phyloP scores from a whole-genome alignment of 2,329 filamentous ascomycete species.

The Penicillium freii region DNA sequence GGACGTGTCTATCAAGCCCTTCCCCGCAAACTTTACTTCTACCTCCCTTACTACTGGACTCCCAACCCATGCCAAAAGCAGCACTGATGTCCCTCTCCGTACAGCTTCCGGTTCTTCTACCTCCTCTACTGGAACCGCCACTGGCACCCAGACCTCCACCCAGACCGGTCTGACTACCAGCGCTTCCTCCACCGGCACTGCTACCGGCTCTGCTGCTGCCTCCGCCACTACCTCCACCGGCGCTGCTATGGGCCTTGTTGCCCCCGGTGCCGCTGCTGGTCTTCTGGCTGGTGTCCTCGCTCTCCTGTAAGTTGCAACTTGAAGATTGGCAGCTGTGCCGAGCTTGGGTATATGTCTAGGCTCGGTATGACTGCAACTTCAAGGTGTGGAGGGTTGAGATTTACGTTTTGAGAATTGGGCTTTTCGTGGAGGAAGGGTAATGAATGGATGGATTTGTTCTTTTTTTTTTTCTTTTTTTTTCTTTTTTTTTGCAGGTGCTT shows the following conservation, averaged over 20 bases:
- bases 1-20: not conserved
- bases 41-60: not conserved
- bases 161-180: slow-evolving; percentile 10
- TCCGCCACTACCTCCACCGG: slow-evolving; percentile 11
- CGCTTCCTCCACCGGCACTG: slow-evolving; percentile 7
- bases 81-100: slow-evolving; percentile 6
- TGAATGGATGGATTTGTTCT: slow-evolving; percentile 1
- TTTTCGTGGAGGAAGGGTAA: slow-evolving; percentile 1
- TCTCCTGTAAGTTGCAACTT: slow-evolving; percentile 15
- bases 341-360: not conserved
- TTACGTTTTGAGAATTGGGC: not conserved
- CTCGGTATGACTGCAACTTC: not conserved
- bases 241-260: slow-evolving; percentile 16
- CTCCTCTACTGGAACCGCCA: slow-evolving; percentile 9
- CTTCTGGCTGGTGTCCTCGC: slow-evolving; percentile 24
- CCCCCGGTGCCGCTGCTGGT: slow-evolving; percentile 19
- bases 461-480: not conserved
- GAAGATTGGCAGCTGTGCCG: not conserved
- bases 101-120: slow-evolving; percentile 6
- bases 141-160: slow-evolving; percentile 10
- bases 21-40: not conserved
- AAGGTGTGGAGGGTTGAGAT: not conserved
- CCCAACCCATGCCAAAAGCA: not conserved
- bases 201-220: slow-evolving; percentile 2
- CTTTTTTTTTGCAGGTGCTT: not conserved